These are phyloP conservation scores for Exophiala lecanii-corni DNA, from an alignment of 2,329 filamentous ascomycete genomes.

Conservation along the genomic window DNA sequence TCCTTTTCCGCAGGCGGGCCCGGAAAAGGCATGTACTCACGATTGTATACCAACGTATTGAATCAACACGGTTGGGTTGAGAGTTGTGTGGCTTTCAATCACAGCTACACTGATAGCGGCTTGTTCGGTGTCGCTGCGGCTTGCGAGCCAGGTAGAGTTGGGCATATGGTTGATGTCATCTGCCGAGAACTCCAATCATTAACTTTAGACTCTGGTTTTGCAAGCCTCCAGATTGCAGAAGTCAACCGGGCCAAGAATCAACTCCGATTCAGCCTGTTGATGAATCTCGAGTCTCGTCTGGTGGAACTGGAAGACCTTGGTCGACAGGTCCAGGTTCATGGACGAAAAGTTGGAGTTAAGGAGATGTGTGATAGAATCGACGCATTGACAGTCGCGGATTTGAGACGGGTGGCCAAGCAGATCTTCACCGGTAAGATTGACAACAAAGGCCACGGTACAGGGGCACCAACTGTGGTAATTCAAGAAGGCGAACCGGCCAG, in stretches of 20 bases:
- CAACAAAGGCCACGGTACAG: slow-evolving; percentile 73
- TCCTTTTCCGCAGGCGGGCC: slow-evolving; percentile 96
- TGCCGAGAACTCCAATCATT: slow-evolving; percentile 81
- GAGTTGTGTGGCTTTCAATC: slow-evolving; percentile 92
- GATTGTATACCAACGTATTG: slow-evolving; percentile 93
- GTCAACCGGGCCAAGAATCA: slow-evolving; percentile 96
- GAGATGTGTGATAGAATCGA: slow-evolving; percentile 93
- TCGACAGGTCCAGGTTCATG: slow-evolving; percentile 93
- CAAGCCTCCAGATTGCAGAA: slow-evolving; percentile 67
- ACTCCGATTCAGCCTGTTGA: slow-evolving; percentile 79
- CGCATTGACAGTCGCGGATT: slow-evolving; percentile 69
- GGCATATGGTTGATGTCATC: slow-evolving; percentile 89
- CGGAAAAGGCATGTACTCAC: slow-evolving; percentile 98
- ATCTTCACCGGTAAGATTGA: slow-evolving; percentile 73
- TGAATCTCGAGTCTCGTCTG: slow-evolving; percentile 97
- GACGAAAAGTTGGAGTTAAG: slow-evolving; percentile 79
- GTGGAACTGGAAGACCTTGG: slow-evolving; percentile 95
- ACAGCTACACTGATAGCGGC: slow-evolving; percentile 92
- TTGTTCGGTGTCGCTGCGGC: slow-evolving; percentile 90
- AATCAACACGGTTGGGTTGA: slow-evolving; percentile 99
- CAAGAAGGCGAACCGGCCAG: slow-evolving; percentile 81
- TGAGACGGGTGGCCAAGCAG: slow-evolving; percentile 72
- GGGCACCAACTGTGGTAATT: slow-evolving; percentile 87
- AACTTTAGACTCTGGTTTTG: slow-evolving; percentile 69
- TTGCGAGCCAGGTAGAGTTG: slow-evolving; percentile 73